Evolutionary conservation across 1,284 basidiomycete species (phyloP), one percentile per base, ranked within the genome.

Genomic region (Sporisorium scitamineum): DNA sequence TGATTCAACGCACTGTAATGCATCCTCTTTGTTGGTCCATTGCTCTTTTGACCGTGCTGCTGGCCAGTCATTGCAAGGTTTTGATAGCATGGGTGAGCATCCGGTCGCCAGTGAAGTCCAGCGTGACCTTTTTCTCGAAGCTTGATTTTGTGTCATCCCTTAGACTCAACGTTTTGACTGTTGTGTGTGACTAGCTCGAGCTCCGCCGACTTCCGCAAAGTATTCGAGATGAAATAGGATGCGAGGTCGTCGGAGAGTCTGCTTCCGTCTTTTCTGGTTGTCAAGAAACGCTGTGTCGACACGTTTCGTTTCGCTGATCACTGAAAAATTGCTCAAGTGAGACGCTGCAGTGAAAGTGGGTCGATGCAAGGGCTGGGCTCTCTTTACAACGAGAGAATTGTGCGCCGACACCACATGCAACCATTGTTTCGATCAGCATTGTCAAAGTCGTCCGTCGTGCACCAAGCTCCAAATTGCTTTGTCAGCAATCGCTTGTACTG

Each of bases 281-380:
- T 52, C 50, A 52, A 37, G 50, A 34, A 52, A 52, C 31, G 32
- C n/a, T 18, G n/a, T 37, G 32, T 34, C 29, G 31, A 32, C 50
- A 37, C 32, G 31, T 8, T 37, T 52, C 32, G 31, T 8, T 37
- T 52, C 11, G 32, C 32, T 26, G 26, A 10, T 13, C 22, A 27
- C 50, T 8, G n/a, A n/a, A 20, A 32, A 34, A 31, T 31, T 31
- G 16, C 42, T 2, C n/a, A 22, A 42, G 20, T 20, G 41, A 42
- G n/a, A 20, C 2, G 11, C 5, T 32, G 48, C 48, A 34, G 11
- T 31, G 6, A 3, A 42, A 20, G 39, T 42, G 48, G 32, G 31
- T 34, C 20, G n/a, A 22, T 27, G 39, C 39, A 42, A n/a, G 39
- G 39, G 39, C 39, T 42, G 3, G 5, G 7, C 39, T 42, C 7